These are phyloP conservation scores for Candida insectorum DNA, from an alignment of 805 yeast species.

Conservation along the genomic window DNA sequence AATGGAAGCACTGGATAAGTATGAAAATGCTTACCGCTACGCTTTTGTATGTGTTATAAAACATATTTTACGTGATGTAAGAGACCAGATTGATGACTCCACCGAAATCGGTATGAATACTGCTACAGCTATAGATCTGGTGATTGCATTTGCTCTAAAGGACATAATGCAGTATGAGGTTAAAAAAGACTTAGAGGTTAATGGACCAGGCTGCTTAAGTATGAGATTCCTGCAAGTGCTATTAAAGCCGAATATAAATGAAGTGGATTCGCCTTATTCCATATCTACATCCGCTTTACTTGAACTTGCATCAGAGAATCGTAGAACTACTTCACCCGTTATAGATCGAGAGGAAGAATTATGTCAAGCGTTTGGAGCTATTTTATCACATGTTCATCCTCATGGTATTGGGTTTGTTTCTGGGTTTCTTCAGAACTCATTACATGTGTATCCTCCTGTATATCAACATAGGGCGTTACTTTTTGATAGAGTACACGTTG, in stretches of 20 bases:
- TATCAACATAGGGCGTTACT: conserved; percentile 8
- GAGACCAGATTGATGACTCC: too few relatives aligned
- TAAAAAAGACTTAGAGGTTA: conserved; percentile 13
- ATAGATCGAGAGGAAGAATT: conserved; percentile 15
- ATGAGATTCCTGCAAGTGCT: conserved; percentile 10
- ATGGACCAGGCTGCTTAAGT: too few relatives aligned
- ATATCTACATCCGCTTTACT: conserved; percentile 13
- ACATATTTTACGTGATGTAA: too few relatives aligned
- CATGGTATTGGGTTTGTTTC: too few relatives aligned
- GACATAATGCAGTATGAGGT: conserved; percentile 15
- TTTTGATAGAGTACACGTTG: conserved; percentile 9
- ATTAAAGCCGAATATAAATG: conserved; percentile 17
- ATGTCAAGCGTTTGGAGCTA: conserved; percentile 13
- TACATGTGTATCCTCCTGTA: conserved; percentile 4
- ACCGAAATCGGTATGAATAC: too few relatives aligned
- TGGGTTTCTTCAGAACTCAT: conserved; percentile 6
- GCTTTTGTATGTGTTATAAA: too few relatives aligned
- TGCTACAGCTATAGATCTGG: conserved; percentile 17
- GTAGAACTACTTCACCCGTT: neutral
- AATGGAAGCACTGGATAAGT: too few relatives aligned
- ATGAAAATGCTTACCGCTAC: too few relatives aligned
- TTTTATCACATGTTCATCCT: conserved; percentile 15
- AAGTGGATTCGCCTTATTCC: conserved; percentile 9
- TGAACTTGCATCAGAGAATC: neutral
- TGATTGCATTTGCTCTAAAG: conserved; percentile 12